phyloP scores from a whole-genome alignment of 495 filamentous ascomycete species.

The Aspergillus ellipticus region DNA sequence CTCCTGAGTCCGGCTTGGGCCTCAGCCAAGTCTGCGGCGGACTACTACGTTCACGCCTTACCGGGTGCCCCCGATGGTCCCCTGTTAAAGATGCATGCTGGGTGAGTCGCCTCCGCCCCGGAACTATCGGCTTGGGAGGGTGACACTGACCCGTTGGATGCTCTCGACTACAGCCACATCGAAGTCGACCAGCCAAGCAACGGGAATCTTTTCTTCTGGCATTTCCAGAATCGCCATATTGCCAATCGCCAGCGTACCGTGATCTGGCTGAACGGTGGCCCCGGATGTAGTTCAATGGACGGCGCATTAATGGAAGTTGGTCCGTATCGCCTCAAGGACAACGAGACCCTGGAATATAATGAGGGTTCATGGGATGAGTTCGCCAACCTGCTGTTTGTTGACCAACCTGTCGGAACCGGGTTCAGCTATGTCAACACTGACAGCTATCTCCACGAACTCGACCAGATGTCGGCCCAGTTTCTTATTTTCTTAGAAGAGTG shows the following conservation, averaged over 20 bases:
- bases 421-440: constrained; percentile 93
- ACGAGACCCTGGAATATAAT: constrained; percentile 73
- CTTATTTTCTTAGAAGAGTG: constrained; percentile 86
- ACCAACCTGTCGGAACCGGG: constrained; percentile 93
- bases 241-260: constrained; percentile 89
- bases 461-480: constrained; percentile 86
- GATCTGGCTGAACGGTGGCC: constrained; percentile 95
- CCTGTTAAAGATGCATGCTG: constrained; percentile 93
- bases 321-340: constrained; percentile 81
- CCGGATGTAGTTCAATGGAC: constrained; percentile 95
- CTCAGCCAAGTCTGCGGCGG: constrained; percentile 61
- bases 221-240: constrained; percentile 91
- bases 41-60: constrained; percentile 83
- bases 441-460: constrained; percentile 76
- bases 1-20: constrained; percentile 21
- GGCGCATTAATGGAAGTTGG: constrained; percentile 97
- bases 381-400: constrained; percentile 91
- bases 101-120: constrained; percentile 53
- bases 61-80: constrained; percentile 83
- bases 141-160: constrained; percentile 24
- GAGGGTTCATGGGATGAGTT: constrained; percentile 96
- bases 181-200: constrained; percentile 79
- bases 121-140: background rate
- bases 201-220: constrained; percentile 98
- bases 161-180: constrained; percentile 63